A percentile compares a stretch with the other conserved stretches of the same genome.
These are phyloP conservation scores for Codiaeum variegatum DNA, from an alignment of 441 rosid genomes.

Conservation along the genomic window DNA sequence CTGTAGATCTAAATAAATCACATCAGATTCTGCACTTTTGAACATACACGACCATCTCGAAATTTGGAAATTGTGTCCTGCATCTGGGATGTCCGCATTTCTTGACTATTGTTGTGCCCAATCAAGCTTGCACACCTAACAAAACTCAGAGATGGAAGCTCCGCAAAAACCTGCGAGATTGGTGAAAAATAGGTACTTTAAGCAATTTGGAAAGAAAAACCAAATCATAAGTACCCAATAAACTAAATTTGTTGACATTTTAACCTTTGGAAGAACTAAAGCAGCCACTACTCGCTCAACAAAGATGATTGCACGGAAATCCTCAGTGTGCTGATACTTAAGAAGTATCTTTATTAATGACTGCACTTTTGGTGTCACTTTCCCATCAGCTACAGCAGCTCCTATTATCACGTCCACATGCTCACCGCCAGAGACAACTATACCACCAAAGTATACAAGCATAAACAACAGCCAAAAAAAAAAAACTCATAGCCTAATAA, in stretches of 20 bases:
- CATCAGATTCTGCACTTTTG: slow-evolving; percentile 1
- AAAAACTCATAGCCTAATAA: not conserved
- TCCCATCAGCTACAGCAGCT: slow-evolving; percentile 99
- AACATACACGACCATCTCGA: slow-evolving; percentile 92
- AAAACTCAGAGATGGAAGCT: slow-evolving; percentile 91
- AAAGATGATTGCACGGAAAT: slow-evolving; percentile 98
- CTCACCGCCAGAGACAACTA: slow-evolving; percentile 99
- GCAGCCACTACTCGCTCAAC: slow-evolving; percentile 99
- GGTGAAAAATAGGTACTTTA: slow-evolving; percentile 13
- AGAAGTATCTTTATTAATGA: slow-evolving; percentile 84
- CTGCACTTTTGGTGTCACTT: slow-evolving; percentile 98
- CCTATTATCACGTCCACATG: slow-evolving; percentile 94
- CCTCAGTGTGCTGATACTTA: slow-evolving; percentile 81
- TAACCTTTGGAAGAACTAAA: slow-evolving; percentile 97
- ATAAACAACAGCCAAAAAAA: slow-evolving; percentile 5
- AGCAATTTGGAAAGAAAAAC: slow-evolving; percentile 15
- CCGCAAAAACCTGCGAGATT: slow-evolving; percentile 70
- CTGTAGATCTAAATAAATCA: slow-evolving; percentile 13
- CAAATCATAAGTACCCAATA: slow-evolving; percentile 1
- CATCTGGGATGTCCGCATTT: slow-evolving; percentile 94
- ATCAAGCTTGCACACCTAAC: slow-evolving; percentile 89
- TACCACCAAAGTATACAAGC: slow-evolving; percentile 24
- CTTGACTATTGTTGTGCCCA: slow-evolving; percentile 96
- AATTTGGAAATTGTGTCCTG: slow-evolving; percentile 91
- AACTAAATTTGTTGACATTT: slow-evolving; percentile 11